phyloP scores from a whole-genome alignment of 192 early-diverging fungal species.

The Coemansia asiatica region DNA sequence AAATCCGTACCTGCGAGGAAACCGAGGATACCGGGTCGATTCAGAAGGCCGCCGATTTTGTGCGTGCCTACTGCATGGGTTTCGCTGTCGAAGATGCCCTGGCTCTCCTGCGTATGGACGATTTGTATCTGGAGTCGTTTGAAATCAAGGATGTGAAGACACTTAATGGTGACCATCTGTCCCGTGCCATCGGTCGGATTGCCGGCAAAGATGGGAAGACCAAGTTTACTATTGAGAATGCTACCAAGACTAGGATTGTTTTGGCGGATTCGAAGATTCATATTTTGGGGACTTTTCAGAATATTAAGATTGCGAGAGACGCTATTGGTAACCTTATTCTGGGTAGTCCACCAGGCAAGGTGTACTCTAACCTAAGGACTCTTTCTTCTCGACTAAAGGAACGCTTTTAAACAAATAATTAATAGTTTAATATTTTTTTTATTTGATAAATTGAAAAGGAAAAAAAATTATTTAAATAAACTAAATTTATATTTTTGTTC shows the following conservation, averaged over 20 bases:
- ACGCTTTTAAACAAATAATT: slow-evolving; percentile 66
- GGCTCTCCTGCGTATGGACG: slow-evolving; percentile 93
- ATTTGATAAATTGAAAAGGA: not conserved
- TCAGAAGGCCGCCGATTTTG: slow-evolving; percentile 97
- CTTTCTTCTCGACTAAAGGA: slow-evolving; percentile 92
- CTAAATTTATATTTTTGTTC: too few species aligned
- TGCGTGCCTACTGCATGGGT: slow-evolving; percentile 88
- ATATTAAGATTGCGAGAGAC: slow-evolving; percentile 94
- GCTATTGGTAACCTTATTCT: slow-evolving; percentile 89
- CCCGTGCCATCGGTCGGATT: slow-evolving; percentile 96
- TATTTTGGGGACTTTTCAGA: slow-evolving; percentile 93
- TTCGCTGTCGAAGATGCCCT: slow-evolving; percentile 94
- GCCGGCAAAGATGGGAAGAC: slow-evolving; percentile 97
- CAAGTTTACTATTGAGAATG: slow-evolving; percentile 97
- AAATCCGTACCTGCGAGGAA: slow-evolving; percentile 80
- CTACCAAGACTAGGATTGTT: slow-evolving; percentile 92
- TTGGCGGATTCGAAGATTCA: slow-evolving; percentile 97
- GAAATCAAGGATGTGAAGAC: slow-evolving; percentile 98
- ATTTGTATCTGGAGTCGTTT: slow-evolving; percentile 94
- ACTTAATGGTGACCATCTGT: slow-evolving; percentile 90
- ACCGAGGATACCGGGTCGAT: slow-evolving; percentile 87
- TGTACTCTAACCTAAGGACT: slow-evolving; percentile 85
- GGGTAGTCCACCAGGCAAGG: slow-evolving; percentile 95
- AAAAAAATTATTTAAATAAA: too few species aligned
- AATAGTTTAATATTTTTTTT: slow-evolving; percentile 3